Evolutionary conservation across 1,139 yeast species (phyloP), one percentile per base, ranked within the genome.

Genomic region (Sugiyamaella grinbergsii): DNA sequence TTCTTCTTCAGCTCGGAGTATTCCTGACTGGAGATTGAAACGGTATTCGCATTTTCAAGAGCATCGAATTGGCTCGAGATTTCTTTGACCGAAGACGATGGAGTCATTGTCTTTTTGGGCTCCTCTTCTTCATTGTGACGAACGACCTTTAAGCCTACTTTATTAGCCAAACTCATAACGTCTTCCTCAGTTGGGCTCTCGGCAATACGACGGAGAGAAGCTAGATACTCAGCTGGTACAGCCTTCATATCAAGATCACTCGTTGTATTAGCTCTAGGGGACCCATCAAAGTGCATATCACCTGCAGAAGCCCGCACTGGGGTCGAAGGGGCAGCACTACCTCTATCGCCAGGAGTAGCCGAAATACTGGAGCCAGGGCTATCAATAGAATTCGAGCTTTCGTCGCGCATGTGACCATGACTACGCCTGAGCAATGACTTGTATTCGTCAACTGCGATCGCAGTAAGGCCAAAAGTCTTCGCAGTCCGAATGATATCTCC

Each of bases 401-500:
- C 50, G 11, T 42, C 47, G 19, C 45, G 50, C 11, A 34, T 32
- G 40, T 41, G 42, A 20, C 48, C 41, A 39, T 41, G 42, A 10
- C 46, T 36, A 13, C 46, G 54, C 32, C 62, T 61, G 29, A 65
- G 51, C 15, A 67, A 54, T 2, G 57, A 52, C 26, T 65, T 60
- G 55, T 70, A 70, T 38, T 73, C 77, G 0, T 67, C 71, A 7
- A 61, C 50, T 3, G 71, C 59, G 40, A 77, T 54, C 0, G 73
- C 70, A 10, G 70, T 68, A 46, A 70, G 62, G 5, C 77, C 79
- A 49, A 67, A 60, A 7, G 67, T 66, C 51, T 67, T 66, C 7
- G 75, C 75, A n/a, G 67, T 63, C 26, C 69, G 61, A 15, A 67
- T 56, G 34, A 71, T 60, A 33, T 71, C 75, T 5, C 69, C 65